phyloP scores from a whole-genome alignment of 495 filamentous ascomycete species.

The Lasiosphaeris hirsuta region DNA sequence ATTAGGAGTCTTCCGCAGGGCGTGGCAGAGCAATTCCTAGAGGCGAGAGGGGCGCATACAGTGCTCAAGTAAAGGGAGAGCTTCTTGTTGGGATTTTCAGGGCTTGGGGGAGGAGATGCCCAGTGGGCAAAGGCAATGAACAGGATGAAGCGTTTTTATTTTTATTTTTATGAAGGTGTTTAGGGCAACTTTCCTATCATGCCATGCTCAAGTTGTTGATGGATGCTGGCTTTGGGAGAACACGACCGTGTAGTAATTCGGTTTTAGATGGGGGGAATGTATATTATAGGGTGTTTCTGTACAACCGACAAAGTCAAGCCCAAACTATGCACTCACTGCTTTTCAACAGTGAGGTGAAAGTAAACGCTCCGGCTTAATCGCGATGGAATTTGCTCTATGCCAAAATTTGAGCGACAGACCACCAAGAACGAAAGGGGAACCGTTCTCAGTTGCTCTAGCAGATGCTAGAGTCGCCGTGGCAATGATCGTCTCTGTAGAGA shows the following conservation, averaged over 20 bases:
- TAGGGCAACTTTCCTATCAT: no score
- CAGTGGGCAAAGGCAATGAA: neutral
- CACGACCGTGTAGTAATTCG: neutral
- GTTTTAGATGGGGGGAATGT: neutral
- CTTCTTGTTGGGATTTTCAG: neutral
- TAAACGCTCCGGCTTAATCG: conserved; percentile 95
- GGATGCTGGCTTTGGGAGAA: neutral
- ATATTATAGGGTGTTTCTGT: conserved; percentile 38
- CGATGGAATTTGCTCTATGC: conserved; percentile 57
- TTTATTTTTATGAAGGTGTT: no score
- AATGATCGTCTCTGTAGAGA: conserved; percentile 10
- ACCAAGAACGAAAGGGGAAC: conserved; percentile 46
- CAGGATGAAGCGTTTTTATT: neutral
- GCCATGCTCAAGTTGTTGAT: no score
- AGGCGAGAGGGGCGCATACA: conserved; percentile 85
- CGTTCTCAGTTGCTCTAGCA: conserved; percentile 48
- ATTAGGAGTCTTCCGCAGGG: conserved; percentile 74
- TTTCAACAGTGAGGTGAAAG: conserved; percentile 67
- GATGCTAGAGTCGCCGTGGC: conserved; percentile 36
- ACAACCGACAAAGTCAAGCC: conserved; percentile 87
- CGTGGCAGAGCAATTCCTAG: conserved; percentile 80
- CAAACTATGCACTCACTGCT: conserved; percentile 73
- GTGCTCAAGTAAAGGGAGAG: conserved; percentile 64
- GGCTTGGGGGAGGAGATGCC: no score
- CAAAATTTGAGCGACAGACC: conserved; percentile 33